A percentile compares a stretch with the other conserved stretches of the same genome.
Evolutionary conservation across 192 early-diverging fungal genomes (phyloP).

Genomic region (Umbelopsis vinacea): DNA sequence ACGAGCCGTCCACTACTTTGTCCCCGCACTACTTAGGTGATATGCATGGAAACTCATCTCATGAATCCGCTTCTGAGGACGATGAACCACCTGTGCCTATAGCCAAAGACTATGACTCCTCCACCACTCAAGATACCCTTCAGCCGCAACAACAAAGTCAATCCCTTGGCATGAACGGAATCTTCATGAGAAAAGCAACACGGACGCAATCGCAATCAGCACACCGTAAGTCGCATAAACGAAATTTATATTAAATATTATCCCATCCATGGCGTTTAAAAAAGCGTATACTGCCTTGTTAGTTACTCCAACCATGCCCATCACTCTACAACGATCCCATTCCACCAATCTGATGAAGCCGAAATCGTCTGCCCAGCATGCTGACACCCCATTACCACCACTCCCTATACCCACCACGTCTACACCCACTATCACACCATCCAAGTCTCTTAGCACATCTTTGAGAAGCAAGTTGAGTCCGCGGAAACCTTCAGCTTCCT

Average conservation of each 20-base stretch:
- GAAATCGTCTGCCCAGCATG: neutral
- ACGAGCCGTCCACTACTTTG: neutral
- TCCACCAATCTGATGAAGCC: conserved; percentile 20
- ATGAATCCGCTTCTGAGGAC: conserved; percentile 13
- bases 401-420: conserved; percentile 13
- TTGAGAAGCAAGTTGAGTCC: neutral
- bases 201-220: conserved; percentile 14
- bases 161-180: neutral
- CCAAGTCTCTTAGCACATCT: conserved; percentile 1
- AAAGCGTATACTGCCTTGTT: neutral
- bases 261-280: neutral
- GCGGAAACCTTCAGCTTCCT: neutral
- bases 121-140: neutral
- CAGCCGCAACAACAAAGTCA: neutral
- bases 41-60: conserved; percentile 17
- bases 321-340: neutral
- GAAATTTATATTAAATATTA: neutral
- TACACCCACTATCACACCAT: neutral
- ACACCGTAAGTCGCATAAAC: neutral
- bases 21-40: neutral
- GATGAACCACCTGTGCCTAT: conserved; percentile 9
- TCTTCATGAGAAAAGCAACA: conserved; percentile 6
- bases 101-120: neutral
- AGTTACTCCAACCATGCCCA: neutral
- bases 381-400: neutral